These are phyloP conservation scores for Macrophomina tecta DNA, from an alignment of 2,329 filamentous ascomycete genomes.

Conservation along the genomic window DNA sequence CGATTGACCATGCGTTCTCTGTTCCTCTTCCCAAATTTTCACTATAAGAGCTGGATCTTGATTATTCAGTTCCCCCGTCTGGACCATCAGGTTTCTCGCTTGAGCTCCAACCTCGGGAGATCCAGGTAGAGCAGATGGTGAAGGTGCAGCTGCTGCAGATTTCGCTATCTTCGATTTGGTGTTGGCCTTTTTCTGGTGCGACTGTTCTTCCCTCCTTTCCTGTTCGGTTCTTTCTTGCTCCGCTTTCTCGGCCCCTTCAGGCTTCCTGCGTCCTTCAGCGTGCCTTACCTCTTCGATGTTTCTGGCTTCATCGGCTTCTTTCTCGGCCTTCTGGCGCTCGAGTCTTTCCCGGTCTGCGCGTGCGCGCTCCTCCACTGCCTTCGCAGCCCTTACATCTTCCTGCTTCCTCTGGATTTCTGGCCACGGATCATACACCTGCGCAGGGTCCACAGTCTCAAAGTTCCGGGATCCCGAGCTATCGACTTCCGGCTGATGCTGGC, in stretches of 20 bases:
- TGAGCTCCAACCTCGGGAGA: slow-evolving; percentile 47
- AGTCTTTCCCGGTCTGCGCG: slow-evolving; percentile 40
- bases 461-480: not conserved
- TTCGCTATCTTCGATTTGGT: slow-evolving; percentile 39
- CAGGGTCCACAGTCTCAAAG: slow-evolving; percentile 56
- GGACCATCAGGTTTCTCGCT: slow-evolving; percentile 62
- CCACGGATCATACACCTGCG: slow-evolving; percentile 60
- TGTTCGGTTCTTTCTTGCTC: slow-evolving; percentile 27
- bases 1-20: slow-evolving; percentile 42
- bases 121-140: not conserved
- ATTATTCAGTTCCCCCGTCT: slow-evolving; percentile 63
- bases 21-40: slow-evolving; percentile 63
- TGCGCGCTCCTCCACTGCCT: slow-evolving; percentile 43
- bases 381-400: slow-evolving; percentile 40
- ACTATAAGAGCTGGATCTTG: slow-evolving; percentile 62
- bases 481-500: not conserved
- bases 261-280: slow-evolving; percentile 35
- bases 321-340: slow-evolving; percentile 30
- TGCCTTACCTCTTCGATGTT: slow-evolving; percentile 33
- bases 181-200: slow-evolving; percentile 32
- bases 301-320: slow-evolving; percentile 38
- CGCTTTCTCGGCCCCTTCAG: slow-evolving; percentile 34
- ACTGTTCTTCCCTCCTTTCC: slow-evolving; percentile 31
- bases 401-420: slow-evolving; percentile 54
- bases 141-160: slow-evolving; percentile 28